These are phyloP conservation scores for Diutina sp. DNA, from an alignment of 1,139 yeast genomes.

Conservation along the genomic window DNA sequence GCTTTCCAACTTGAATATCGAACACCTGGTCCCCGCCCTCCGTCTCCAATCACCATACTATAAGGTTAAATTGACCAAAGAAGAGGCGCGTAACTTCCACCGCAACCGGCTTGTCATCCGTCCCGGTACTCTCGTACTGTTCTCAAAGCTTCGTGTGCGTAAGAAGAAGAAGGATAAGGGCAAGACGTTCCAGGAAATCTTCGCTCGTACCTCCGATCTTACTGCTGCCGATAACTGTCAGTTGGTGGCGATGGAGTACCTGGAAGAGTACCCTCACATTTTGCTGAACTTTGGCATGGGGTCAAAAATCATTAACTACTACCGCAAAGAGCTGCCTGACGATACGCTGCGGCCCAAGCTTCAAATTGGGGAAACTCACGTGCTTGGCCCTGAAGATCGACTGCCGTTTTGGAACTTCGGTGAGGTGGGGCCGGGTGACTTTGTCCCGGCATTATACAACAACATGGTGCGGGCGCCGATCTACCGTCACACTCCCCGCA, in stretches of 20 bases:
- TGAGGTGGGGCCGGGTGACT: constrained; percentile 86
- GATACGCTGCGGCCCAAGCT: constrained; percentile 83
- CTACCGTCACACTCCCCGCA: constrained; percentile 67
- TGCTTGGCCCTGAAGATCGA: constrained; percentile 86
- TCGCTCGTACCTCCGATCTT: constrained; percentile 59
- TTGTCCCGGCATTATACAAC: constrained; percentile 88
- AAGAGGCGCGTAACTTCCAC: constrained; percentile 69
- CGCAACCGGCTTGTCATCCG: constrained; percentile 64
- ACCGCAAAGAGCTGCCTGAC: constrained; percentile 70
- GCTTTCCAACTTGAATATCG: constrained; percentile 81
- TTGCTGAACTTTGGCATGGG: constrained; percentile 94
- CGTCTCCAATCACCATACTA: constrained; percentile 86
- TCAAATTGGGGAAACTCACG: constrained; percentile 89
- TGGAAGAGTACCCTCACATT: constrained; percentile 81
- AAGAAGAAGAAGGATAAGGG: constrained; percentile 88
- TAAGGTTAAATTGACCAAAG: constrained; percentile 60
- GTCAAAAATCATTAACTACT: constrained; percentile 82
- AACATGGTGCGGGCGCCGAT: constrained; percentile 89
- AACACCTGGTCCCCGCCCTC: constrained; percentile 82
- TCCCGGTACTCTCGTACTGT: constrained; percentile 66
- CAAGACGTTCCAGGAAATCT: constrained; percentile 62
- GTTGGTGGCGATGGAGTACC: constrained; percentile 71
- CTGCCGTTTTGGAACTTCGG: constrained; percentile 99
- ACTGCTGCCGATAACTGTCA: constrained; percentile 77
- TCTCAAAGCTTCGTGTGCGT: constrained; percentile 65